These are phyloP conservation scores for Prunus dulcis DNA, from an alignment of 306 rosid species.

Conservation along the genomic window DNA sequence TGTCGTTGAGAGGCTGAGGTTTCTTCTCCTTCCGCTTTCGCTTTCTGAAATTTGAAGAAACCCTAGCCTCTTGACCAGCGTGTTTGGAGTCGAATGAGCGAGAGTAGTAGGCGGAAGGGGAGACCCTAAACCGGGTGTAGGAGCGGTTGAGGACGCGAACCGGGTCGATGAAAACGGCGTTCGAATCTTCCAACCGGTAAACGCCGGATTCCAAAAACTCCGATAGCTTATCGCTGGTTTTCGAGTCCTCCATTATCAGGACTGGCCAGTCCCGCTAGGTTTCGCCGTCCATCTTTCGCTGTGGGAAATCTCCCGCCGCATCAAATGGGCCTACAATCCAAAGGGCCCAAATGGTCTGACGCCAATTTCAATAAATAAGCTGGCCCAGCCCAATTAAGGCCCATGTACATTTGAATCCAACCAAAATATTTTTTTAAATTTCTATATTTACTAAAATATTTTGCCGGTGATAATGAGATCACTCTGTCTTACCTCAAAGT, in stretches of 20 bases:
- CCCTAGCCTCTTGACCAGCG: conserved; percentile 16
- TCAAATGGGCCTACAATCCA: too few species aligned
- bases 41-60: conserved; percentile 36
- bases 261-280: neutral
- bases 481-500: too few species aligned
- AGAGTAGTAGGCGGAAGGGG: conserved; percentile 60
- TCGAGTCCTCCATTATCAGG: conserved; percentile 30
- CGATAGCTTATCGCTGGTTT: conserved; percentile 20
- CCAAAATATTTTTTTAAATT: too few species aligned
- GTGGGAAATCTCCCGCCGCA: neutral
- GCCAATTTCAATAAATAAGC: too few species aligned
- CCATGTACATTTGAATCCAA: too few species aligned
- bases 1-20: conserved; percentile 51
- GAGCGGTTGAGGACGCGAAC: conserved; percentile 70
- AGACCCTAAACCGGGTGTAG: conserved; percentile 59
- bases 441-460: too few species aligned
- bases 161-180: conserved; percentile 65
- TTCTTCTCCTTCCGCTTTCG: conserved; percentile 48
- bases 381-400: too few species aligned
- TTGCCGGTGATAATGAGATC: too few species aligned
- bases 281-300: neutral
- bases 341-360: too few species aligned
- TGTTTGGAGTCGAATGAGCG: conserved; percentile 53
- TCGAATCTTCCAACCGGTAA: conserved; percentile 42
- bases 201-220: conserved; percentile 52